Evolutionary conservation across 441 rosid species (phyloP).

Genomic region (Lepidium campestre): DNA sequence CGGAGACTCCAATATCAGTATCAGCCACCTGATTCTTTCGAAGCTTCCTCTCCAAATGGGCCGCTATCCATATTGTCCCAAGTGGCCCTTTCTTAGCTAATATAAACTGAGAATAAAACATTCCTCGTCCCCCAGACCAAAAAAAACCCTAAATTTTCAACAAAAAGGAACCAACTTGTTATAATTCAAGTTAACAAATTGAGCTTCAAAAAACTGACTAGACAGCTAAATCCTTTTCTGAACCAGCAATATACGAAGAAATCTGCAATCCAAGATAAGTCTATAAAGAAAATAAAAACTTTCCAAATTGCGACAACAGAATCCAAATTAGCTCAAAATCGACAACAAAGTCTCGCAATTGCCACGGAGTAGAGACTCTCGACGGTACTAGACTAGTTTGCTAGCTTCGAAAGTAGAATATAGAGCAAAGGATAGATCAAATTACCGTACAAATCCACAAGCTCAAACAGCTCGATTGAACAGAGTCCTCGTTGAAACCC

Average conservation of each 20-base stretch:
- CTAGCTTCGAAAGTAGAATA: background rate
- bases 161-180: slow-evolving; percentile 22
- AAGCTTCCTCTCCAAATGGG: slow-evolving; percentile 98
- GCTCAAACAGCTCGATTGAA: slow-evolving; percentile 24
- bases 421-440: slow-evolving; percentile 8
- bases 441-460: slow-evolving; percentile 25
- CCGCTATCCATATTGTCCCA: slow-evolving; percentile 99
- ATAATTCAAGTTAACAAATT: background rate
- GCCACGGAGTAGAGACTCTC: background rate
- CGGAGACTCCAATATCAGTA: slow-evolving; percentile 96
- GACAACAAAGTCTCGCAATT: slow-evolving; percentile 9
- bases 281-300: background rate
- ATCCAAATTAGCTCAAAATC: slow-evolving; percentile 18
- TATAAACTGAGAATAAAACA: slow-evolving; percentile 99
- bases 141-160: slow-evolving; percentile 29
- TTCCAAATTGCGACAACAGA: slow-evolving; percentile 1
- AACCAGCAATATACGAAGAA: background rate
- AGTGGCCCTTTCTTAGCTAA: slow-evolving; percentile 99
- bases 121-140: slow-evolving; percentile 31
- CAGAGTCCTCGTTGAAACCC: slow-evolving; percentile 27
- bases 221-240: background rate
- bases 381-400: background rate
- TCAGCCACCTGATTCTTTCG: slow-evolving; percentile 99
- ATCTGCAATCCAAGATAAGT: background rate
- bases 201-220: background rate